phyloP scores from a whole-genome alignment of 352 stramenopile genomes.

The Globisporangium recalcitrans region DNA sequence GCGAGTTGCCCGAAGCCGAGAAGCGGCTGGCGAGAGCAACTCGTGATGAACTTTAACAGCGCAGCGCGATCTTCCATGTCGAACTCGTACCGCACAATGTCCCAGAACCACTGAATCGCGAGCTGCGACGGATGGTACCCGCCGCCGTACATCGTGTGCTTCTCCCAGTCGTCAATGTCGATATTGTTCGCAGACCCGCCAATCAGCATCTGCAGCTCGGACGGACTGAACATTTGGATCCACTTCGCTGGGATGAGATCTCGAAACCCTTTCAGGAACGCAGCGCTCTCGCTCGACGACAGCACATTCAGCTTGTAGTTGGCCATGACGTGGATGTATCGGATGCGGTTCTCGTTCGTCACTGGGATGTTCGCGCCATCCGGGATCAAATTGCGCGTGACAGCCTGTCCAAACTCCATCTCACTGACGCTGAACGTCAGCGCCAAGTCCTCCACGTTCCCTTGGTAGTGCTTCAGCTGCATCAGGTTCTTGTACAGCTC shows the following conservation, averaged over 20 bases:
- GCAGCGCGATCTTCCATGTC: conserved; percentile 77
- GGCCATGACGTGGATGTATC: conserved; percentile 95
- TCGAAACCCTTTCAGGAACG: conserved; percentile 69
- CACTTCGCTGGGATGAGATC: conserved; percentile 70
- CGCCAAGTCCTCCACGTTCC: conserved; percentile 88
- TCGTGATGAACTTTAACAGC: conserved; percentile 96
- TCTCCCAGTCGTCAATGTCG: conserved; percentile 93
- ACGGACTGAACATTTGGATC: conserved; percentile 81
- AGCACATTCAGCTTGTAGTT: conserved; percentile 96
- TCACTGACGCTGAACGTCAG: conserved; percentile 92
- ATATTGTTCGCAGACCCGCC: conserved; percentile 88
- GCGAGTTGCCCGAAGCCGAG: conserved; percentile 92
- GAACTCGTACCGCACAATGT: conserved; percentile 71
- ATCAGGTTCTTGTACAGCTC: conserved; percentile 95
- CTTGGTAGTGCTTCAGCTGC: conserved; percentile 93
- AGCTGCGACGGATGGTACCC: conserved; percentile 90
- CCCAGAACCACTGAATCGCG: conserved; percentile 76
- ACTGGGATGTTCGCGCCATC: conserved; percentile 85
- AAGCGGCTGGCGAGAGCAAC: conserved; percentile 87
- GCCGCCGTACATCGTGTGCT: conserved; percentile 90
- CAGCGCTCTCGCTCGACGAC: conserved; percentile 44
- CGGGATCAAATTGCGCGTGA: conserved; percentile 75
- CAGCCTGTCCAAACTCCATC: conserved; percentile 63
- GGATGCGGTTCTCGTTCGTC: conserved; percentile 92
- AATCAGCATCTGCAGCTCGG: conserved; percentile 93